phyloP scores from a whole-genome alignment of 768 basidiomycete genomes.

The Leucogyrophana mollusca region DNA sequence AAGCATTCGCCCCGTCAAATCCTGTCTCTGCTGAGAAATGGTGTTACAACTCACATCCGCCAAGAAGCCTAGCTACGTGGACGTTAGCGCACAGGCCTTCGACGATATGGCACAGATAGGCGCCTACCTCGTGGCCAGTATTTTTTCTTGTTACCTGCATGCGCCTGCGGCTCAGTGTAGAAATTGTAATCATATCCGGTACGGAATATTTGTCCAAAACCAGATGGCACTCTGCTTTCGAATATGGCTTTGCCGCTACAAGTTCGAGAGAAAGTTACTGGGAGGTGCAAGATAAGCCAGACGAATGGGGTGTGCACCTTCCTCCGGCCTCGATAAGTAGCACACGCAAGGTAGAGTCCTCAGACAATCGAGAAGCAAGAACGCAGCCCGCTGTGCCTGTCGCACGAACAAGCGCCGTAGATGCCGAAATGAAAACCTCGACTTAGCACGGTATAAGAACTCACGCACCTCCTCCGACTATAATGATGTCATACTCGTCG shows the following conservation, averaged over 20 bases:
- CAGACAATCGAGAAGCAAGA: constrained; percentile 43
- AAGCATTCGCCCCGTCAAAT: background rate
- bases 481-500: constrained; percentile 47
- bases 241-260: constrained; percentile 44
- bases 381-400: constrained; percentile 45
- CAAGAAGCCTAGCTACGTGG: constrained; percentile 58
- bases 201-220: constrained; percentile 40
- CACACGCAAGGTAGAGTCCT: constrained; percentile 32
- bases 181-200: constrained; percentile 52
- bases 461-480: constrained; percentile 52
- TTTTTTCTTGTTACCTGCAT: constrained; percentile 44
- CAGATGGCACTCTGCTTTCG: constrained; percentile 44
- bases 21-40: background rate
- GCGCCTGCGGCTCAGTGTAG: constrained; percentile 54
- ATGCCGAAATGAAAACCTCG: background rate
- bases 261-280: background rate
- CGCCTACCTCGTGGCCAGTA: constrained; percentile 67
- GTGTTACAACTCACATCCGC: constrained; percentile 57
- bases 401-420: background rate
- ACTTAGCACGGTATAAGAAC: background rate
- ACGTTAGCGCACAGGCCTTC: background rate
- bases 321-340: constrained; percentile 35
- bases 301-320: constrained; percentile 43
- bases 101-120: background rate
- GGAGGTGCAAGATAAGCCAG: background rate